Evolutionary conservation across 2,329 filamentous ascomycete species (phyloP).

Genomic region (Colletotrichum spinosum): DNA sequence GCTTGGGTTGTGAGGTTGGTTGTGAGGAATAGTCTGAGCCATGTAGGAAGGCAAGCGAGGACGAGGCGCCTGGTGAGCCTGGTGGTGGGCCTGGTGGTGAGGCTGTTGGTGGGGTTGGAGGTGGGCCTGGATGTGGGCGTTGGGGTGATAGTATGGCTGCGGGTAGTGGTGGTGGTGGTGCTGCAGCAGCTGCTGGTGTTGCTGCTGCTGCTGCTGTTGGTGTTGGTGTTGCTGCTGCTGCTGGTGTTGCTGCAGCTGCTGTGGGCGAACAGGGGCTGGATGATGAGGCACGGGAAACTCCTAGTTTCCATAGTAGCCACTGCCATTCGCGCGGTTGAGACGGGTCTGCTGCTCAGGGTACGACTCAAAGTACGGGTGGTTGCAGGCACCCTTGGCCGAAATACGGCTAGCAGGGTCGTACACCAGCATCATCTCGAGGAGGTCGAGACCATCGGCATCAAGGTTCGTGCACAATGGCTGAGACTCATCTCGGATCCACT

Average conservation of each 20-base stretch:
- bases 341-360: constrained; percentile 45
- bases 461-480: constrained; percentile 77
- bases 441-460: constrained; percentile 77
- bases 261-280: constrained; percentile 28
- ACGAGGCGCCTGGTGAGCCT: no score
- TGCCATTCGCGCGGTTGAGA: constrained; percentile 32
- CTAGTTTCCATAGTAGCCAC: constrained; percentile 37
- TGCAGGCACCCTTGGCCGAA: constrained; percentile 87
- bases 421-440: constrained; percentile 78
- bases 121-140: no score
- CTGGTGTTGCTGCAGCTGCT: not conserved
- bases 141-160: no score
- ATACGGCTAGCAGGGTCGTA: constrained; percentile 90
- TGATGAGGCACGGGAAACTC: constrained; percentile 22
- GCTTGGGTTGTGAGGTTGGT: no score
- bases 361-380: constrained; percentile 82
- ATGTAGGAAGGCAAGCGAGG: no score
- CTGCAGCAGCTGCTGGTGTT: no score
- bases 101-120: no score
- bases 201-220: no score
- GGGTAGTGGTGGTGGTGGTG: no score
- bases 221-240: no score
- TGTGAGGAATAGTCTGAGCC: no score
- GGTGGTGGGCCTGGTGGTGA: no score
- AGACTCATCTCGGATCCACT: constrained; percentile 81